Conservation (phyloP, 352 stramenopile genomes). For the Phytophthora fragariaefolia region DNA sequence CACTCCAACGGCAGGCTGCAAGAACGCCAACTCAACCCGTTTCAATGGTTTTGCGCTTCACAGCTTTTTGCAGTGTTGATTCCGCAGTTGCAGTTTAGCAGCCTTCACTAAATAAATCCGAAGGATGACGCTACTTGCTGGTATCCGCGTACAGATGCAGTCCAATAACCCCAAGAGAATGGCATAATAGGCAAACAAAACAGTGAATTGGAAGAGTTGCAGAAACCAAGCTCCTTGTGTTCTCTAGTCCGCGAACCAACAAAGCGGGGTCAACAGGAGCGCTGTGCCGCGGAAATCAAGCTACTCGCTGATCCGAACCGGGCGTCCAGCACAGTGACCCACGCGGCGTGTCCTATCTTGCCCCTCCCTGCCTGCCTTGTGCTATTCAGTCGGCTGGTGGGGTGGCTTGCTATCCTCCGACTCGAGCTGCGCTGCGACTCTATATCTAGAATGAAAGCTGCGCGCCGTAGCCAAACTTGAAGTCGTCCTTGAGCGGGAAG, state of each 20-base stretch:
- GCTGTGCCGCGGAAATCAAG: slow-evolving; percentile 8
- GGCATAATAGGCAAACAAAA: slow-evolving; percentile 29
- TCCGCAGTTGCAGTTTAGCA: slow-evolving; percentile 12
- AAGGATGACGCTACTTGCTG: too few relatives aligned
- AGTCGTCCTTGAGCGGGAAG: slow-evolving; percentile 88
- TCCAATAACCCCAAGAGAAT: too few relatives aligned
- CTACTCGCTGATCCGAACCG: slow-evolving; percentile 5
- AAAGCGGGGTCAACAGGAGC: slow-evolving; percentile 25
- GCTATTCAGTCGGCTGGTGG: slow-evolving; percentile 34
- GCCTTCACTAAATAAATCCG: too few relatives aligned
- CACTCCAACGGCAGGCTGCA: too few relatives aligned
- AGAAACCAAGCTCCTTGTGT: slow-evolving; percentile 35
- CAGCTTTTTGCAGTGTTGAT: slow-evolving; percentile 3
- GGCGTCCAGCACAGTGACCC: slow-evolving; percentile 2
- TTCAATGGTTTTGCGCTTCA: neutral
- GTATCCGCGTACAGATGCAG: too few relatives aligned
- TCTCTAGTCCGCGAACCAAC: slow-evolving; percentile 36
- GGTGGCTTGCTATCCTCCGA: slow-evolving; percentile 32
- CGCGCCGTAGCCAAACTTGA: slow-evolving; percentile 92
- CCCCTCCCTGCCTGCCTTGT: slow-evolving; percentile 24
- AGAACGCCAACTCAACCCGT: too few relatives aligned
- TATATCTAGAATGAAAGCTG: slow-evolving; percentile 88
- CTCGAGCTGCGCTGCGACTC: slow-evolving; percentile 30
- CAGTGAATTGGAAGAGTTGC: slow-evolving; percentile 37
- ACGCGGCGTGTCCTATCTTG: slow-evolving; percentile 21